Conservation (phyloP, 345 rosid genomes). For the Anastatica hierochuntica region DNA sequence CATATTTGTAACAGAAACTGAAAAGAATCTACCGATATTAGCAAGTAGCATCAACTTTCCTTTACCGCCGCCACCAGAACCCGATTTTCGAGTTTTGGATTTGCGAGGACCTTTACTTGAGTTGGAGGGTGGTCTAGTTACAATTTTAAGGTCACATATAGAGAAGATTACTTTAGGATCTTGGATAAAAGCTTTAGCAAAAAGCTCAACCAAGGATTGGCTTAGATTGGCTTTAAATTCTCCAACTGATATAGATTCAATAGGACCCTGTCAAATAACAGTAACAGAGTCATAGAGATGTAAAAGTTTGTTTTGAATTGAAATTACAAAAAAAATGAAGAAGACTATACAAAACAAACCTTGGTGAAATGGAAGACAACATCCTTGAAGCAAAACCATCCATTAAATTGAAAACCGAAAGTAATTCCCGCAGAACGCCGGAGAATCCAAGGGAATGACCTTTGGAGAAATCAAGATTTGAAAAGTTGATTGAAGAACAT, state of each 20-base stretch:
- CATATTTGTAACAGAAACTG: slow-evolving; percentile 71
- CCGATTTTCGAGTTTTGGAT: slow-evolving; percentile 37
- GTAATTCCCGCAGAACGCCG: slow-evolving; percentile 55
- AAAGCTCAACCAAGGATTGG: slow-evolving; percentile 81
- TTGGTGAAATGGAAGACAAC: slow-evolving; percentile 66
- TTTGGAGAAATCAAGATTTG: too few species aligned
- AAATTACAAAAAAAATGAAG: neutral
- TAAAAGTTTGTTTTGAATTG: too few species aligned
- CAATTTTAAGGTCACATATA: slow-evolving; percentile 71
- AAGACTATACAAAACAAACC: too few species aligned
- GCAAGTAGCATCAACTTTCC: slow-evolving; percentile 89
- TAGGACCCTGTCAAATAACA: slow-evolving; percentile 53
- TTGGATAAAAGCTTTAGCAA: slow-evolving; percentile 58
- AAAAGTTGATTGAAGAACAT: too few species aligned
- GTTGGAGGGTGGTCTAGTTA: slow-evolving; percentile 54
- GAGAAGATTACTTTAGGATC: slow-evolving; percentile 85
- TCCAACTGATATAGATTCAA: slow-evolving; percentile 74
- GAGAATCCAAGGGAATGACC: slow-evolving; percentile 76
- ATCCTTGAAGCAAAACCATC: slow-evolving; percentile 85
- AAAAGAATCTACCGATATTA: slow-evolving; percentile 71
- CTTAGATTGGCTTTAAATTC: slow-evolving; percentile 76
- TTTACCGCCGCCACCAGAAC: slow-evolving; percentile 46
- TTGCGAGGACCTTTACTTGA: slow-evolving; percentile 48
- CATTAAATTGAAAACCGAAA: slow-evolving; percentile 54
- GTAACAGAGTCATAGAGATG: too few species aligned